Evolutionary conservation across 805 yeast genomes (phyloP).

Genomic region (Candida insectorum): DNA sequence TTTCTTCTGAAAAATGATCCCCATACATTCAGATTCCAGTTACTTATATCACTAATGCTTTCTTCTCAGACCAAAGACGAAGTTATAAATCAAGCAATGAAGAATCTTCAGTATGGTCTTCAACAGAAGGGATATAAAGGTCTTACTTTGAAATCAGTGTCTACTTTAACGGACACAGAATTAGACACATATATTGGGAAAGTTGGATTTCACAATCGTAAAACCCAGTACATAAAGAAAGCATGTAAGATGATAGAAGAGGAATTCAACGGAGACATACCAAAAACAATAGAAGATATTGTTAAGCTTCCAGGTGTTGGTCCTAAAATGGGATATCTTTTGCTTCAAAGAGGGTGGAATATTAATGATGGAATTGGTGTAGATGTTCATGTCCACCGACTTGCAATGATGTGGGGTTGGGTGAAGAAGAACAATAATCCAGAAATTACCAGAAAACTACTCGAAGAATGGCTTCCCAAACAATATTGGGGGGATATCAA

Average conservation of each 20-base stretch:
- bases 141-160: conserved; percentile 52
- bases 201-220: conserved; percentile 85
- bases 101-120: conserved; percentile 50
- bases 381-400: conserved; percentile 84
- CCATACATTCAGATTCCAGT: conserved; percentile 58
- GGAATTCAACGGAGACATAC: conserved; percentile 64
- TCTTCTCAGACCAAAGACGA: conserved; percentile 93
- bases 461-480: conserved; percentile 72
- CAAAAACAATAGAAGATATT: conserved; percentile 63
- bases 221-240: conserved; percentile 65
- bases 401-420: conserved; percentile 83
- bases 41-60: conserved; percentile 76
- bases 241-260: conserved; percentile 53
- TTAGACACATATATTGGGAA: conserved; percentile 66
- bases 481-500: conserved; percentile 82
- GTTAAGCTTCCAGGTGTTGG: conserved; percentile 86
- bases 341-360: conserved; percentile 81
- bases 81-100: conserved; percentile 71
- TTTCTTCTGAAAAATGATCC: conserved; percentile 31
- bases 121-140: conserved; percentile 45
- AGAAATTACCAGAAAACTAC: conserved; percentile 64
- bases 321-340: conserved; percentile 87
- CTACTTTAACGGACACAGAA: conserved; percentile 47
- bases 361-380: conserved; percentile 84
- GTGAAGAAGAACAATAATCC: conserved; percentile 58